Evolutionary conservation across 1,284 basidiomycete genomes (phyloP), one percentile per base, ranked within the genome.

Genomic region (Marasmius fiardii): DNA sequence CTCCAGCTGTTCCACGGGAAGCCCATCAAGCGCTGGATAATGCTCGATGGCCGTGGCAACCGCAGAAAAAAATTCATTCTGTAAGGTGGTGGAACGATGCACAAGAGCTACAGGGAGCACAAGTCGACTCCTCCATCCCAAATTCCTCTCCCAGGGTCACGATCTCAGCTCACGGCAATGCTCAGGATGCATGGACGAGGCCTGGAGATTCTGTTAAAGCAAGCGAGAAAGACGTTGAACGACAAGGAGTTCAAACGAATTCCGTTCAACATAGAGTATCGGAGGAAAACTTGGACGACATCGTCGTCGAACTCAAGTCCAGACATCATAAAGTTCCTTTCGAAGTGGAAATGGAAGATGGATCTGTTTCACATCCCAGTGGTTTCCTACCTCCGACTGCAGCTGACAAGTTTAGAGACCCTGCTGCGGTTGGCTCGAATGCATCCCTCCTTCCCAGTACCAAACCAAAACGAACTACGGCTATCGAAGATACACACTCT

Each of bases 331-430:
- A 73, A 57, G 61, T 74, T 11, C 73, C 73, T 0, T 68, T 68
- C 23, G 72, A 74, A 56, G 62, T 72, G 0, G 58, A 61, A 35
- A 65, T 68, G 12, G 45, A 52, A 4, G 71, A 75, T 35, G 72
- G 72, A 6, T 65, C 54, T 5, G 58, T 70, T 44, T 65, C 62
- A 28, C 72, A 75, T 54, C 64, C 70, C 7, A 72, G 70, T 37
- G 73, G 73, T 0, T 74, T 73, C 55, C 63, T 68, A 1, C 72
- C 72, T 0, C 72, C 73, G 7, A 73, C 71, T 4, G 66, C 73
- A 28, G 65, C 63, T 24, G 60, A 71, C 55, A 63, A 65, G n/a
- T 74, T 72, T 16, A 28, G 39, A 21, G 54, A 55, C 31, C 24
- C 37, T 18, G 48, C 57, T 44, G 35, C 49, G 41, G 47, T 47